A percentile compares a stretch with the other conserved stretches of the same genome.
These are phyloP conservation scores for Plicaturopsis crispa DNA, from an alignment of 768 basidiomycete species.

Conservation along the genomic window DNA sequence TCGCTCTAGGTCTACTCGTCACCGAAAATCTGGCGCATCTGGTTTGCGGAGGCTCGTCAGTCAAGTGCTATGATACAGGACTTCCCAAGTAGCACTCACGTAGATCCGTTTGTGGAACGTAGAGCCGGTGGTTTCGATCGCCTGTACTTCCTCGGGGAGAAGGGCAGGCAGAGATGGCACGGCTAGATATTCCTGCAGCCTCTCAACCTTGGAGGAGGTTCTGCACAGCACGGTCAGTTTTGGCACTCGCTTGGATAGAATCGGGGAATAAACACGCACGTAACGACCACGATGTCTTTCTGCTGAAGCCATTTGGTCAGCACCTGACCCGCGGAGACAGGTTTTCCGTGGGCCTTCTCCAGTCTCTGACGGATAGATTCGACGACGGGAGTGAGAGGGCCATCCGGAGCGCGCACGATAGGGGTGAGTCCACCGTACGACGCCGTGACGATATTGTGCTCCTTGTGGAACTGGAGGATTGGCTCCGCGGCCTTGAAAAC, in stretches of 20 bases:
- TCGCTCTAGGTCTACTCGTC: too few relatives aligned
- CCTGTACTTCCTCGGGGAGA: constrained; percentile 15
- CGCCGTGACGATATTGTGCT: constrained; percentile 29
- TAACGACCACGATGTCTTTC: too few relatives aligned
- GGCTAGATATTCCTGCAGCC: constrained; percentile 24
- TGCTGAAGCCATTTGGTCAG: constrained; percentile 20
- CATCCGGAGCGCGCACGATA: constrained; percentile 17
- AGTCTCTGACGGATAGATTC: constrained; percentile 25
- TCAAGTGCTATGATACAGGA: too few relatives aligned
- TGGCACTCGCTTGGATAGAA: too few relatives aligned
- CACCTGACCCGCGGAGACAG: constrained; percentile 21
- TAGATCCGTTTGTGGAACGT: constrained; percentile 16
- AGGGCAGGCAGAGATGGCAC: constrained; percentile 20
- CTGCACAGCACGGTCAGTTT: too few relatives aligned
- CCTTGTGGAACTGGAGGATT: constrained; percentile 23
- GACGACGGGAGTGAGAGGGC: constrained; percentile 30
- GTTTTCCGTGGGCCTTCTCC: constrained; percentile 14
- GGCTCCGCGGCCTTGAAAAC: constrained; percentile 24
- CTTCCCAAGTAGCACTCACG: too few relatives aligned
- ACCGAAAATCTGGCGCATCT: too few relatives aligned
- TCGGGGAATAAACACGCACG: too few relatives aligned
- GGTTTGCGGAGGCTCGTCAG: too few relatives aligned
- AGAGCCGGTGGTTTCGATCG: constrained; percentile 19
- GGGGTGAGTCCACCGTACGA: constrained; percentile 31
- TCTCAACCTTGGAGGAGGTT: too few relatives aligned